Evolutionary conservation across 2,329 filamentous ascomycete species (phyloP).

Genomic region (Fusarium sacchari): DNA sequence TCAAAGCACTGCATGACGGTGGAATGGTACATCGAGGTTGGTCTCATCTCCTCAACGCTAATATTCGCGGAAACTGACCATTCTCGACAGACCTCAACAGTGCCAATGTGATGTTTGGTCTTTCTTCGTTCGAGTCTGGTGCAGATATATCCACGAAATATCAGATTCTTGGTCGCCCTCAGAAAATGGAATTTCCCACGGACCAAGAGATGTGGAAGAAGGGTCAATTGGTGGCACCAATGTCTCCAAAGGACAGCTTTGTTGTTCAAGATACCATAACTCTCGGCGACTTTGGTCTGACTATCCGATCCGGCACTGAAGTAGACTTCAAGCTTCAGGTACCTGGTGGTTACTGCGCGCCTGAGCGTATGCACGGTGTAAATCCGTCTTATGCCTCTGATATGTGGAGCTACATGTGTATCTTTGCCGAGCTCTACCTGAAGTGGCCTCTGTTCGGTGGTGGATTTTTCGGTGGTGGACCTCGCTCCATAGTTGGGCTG

Average conservation of each 20-base stretch:
- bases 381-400: background rate
- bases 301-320: background rate
- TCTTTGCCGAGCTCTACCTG: background rate
- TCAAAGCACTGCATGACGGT: background rate
- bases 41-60: rapidly evolving
- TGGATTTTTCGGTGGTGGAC: background rate
- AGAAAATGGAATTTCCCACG: background rate
- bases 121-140: background rate
- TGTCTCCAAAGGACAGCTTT: background rate
- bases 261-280: background rate
- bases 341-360: background rate
- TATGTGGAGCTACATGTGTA: background rate
- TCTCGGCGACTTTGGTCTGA: background rate
- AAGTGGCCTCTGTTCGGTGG: background rate
- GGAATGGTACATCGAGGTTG: background rate
- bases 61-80: rapidly evolving
- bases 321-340: background rate
- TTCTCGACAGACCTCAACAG: background rate
- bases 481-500: background rate
- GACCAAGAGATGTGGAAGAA: background rate
- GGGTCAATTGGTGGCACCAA: background rate
- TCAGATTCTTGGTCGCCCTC: background rate
- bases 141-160: background rate
- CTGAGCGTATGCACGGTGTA: background rate
- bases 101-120: background rate